Evolutionary conservation across 1,284 basidiomycete genomes (phyloP).

Genomic region (Ceratobasidium sp.): DNA sequence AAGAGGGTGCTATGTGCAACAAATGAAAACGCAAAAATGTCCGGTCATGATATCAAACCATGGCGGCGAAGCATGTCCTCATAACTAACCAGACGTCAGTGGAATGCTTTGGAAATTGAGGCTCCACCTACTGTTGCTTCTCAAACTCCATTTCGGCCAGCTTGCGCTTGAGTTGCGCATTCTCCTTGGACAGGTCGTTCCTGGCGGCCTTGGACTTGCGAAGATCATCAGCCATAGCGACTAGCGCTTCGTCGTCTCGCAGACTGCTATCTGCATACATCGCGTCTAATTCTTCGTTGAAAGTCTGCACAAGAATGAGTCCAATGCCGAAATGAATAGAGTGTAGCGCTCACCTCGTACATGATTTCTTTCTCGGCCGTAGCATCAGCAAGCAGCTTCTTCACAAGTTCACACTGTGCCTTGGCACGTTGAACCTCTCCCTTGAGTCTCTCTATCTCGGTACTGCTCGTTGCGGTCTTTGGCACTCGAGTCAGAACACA

Average conservation of each 20-base stretch:
- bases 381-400: constrained; percentile 71
- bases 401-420: constrained; percentile 76
- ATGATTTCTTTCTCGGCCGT: constrained; percentile 88
- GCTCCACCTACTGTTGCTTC: constrained; percentile 71
- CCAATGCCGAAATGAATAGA: not conserved
- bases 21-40: constrained; percentile 6
- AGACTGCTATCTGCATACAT: constrained; percentile 83
- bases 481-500: too few species aligned
- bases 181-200: constrained; percentile 74
- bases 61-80: constrained; percentile 65
- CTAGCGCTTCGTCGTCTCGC: constrained; percentile 77
- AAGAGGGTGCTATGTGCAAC: constrained; percentile 8
- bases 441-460: constrained; percentile 65
- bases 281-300: constrained; percentile 87
- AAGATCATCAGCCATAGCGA: constrained; percentile 72
- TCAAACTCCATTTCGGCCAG: constrained; percentile 74
- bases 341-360: constrained; percentile 72
- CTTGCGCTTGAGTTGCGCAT: constrained; percentile 74
- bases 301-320: constrained; percentile 62
- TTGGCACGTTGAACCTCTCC: constrained; percentile 70
- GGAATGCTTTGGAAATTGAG: not conserved
- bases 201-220: constrained; percentile 73
- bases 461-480: constrained; percentile 32
- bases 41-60: constrained; percentile 54
- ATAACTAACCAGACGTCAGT: constrained; percentile 58